Percentiles rank a stretch among this genome's conserved stretches.
Conservation (phyloP, 257 asterid genomes). For the Apocynum venetum region DNA sequence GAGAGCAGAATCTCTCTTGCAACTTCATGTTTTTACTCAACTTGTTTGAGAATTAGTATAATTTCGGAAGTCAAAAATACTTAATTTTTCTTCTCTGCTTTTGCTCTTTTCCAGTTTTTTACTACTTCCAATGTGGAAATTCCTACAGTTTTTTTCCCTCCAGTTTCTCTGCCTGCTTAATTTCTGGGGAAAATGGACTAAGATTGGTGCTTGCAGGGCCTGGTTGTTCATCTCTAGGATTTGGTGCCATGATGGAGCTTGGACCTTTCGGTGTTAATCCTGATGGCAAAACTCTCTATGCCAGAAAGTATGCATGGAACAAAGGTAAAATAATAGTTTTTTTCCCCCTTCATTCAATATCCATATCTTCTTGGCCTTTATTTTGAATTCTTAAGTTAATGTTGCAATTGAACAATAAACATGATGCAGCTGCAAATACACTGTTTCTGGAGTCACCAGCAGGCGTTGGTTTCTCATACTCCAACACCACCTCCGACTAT, state of each 20-base stretch:
- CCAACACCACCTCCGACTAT: conserved; percentile 35
- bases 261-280: conserved; percentile 43
- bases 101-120: not conserved
- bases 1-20: not conserved
- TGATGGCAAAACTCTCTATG: conserved; percentile 38
- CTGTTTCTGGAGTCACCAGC: conserved; percentile 44
- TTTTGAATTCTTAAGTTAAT: not conserved
- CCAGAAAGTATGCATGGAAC: conserved; percentile 38
- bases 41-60: too few species aligned
- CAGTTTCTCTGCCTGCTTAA: not conserved
- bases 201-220: conserved; percentile 29
- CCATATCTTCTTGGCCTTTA: not conserved
- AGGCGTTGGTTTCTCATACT: conserved; percentile 46
- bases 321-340: conserved; percentile 18
- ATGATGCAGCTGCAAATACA: conserved; percentile 33
- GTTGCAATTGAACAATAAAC: not conserved
- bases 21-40: not conserved
- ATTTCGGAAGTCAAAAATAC: too few species aligned
- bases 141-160: not conserved
- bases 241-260: conserved; percentile 38
- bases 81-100: not conserved
- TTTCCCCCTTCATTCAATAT: not conserved
- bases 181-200: not conserved
- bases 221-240: conserved; percentile 45
- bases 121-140: not conserved